These are phyloP conservation scores for Pochonia chlamydosporia DNA, from an alignment of 2,329 filamentous ascomycete genomes.

Conservation along the genomic window DNA sequence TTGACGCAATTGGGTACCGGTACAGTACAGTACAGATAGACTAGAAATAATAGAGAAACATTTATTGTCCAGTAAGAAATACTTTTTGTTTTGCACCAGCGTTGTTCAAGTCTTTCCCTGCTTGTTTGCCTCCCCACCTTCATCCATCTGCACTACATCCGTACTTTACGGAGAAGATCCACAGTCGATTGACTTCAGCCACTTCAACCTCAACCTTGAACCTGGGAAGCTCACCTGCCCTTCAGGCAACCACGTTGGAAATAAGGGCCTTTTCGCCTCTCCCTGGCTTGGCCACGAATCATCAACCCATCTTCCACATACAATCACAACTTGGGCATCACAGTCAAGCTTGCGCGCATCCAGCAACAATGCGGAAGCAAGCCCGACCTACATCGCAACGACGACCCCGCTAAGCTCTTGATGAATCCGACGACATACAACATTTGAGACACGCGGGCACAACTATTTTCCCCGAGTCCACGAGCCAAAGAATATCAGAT, in stretches of 20 bases:
- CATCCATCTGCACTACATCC: no score
- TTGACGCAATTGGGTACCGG: no score
- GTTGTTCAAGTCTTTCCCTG: background rate
- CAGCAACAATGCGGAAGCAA: constrained; percentile 1
- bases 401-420: background rate
- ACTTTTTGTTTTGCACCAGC: no score
- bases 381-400: background rate
- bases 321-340: no score
- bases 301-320: no score
- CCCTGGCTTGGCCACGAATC: no score
- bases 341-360: background rate
- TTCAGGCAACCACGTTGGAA: background rate
- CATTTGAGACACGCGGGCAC: background rate
- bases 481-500: background rate
- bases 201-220: background rate
- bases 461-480: background rate
- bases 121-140: no score
- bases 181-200: no score
- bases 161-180: no score
- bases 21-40: no score
- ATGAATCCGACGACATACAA: background rate
- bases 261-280: background rate
- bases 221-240: background rate
- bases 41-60: no score
- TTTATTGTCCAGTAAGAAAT: no score